phyloP scores from a whole-genome alignment of 495 filamentous ascomycete species.

The Stereocaulon alpinum region DNA sequence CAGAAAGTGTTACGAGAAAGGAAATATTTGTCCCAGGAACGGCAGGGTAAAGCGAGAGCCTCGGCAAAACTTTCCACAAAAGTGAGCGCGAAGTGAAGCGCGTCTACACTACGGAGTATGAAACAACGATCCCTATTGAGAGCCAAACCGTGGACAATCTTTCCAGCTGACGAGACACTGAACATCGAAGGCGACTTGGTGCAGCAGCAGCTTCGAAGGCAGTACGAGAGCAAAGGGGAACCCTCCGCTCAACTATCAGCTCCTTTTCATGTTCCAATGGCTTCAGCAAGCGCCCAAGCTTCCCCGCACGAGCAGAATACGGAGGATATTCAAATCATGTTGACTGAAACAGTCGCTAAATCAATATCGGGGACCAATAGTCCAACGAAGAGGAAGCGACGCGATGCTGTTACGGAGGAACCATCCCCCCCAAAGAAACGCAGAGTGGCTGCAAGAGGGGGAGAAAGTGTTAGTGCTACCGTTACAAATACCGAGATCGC shows the following conservation, averaged over 20 bases:
- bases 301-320: not conserved
- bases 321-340: not conserved
- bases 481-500: not conserved
- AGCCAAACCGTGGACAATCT: not conserved
- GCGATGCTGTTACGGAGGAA: not conserved
- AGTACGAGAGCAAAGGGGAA: not conserved
- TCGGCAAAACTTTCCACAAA: not conserved
- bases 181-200: not conserved
- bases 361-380: not conserved
- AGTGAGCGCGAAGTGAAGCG: not conserved
- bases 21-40: not conserved
- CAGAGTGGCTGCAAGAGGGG: too few relatives aligned
- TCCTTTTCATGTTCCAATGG: not conserved
- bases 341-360: not conserved
- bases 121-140: not conserved
- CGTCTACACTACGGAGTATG: not conserved
- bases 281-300: not conserved
- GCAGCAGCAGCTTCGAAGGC: not conserved
- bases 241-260: not conserved
- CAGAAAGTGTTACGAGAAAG: not conserved
- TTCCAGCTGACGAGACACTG: not conserved
- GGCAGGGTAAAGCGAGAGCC: not conserved
- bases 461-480: not conserved
- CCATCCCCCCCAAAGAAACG: not conserved
- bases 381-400: constrained; percentile 10